phyloP scores from a whole-genome alignment of 1,284 basidiomycete genomes.

The Peniophora sp. region DNA sequence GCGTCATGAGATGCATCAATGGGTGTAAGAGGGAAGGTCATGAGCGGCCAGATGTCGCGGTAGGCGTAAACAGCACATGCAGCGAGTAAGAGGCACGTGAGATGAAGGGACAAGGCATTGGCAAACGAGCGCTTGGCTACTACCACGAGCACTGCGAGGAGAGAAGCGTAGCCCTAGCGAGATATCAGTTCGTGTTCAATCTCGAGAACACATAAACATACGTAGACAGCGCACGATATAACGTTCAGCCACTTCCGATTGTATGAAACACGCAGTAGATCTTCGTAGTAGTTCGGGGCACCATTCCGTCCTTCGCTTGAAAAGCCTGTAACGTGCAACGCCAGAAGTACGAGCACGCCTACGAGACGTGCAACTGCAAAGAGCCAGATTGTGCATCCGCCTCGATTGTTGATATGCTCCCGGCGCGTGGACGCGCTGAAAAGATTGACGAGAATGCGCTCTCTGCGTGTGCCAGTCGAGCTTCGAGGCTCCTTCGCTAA shows the following conservation, averaged over 20 bases:
- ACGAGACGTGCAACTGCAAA: conserved; percentile 19
- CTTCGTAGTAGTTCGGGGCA: background rate
- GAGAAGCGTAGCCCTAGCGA: conserved; percentile 1
- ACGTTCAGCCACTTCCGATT: conserved; percentile 16
- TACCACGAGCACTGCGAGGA: conserved; percentile 11
- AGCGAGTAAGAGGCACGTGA: conserved; percentile 22
- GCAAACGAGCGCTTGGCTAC: background rate
- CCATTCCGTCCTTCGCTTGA: conserved; percentile 3
- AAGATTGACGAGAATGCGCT: background rate
- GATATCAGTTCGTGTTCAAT: conserved; percentile 3
- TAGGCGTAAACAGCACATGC: conserved; percentile 41
- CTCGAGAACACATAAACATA: conserved; percentile 10
- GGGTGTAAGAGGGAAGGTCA: conserved; percentile 37
- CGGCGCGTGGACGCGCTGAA: background rate
- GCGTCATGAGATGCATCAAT: conserved; percentile 26
- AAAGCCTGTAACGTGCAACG: conserved; percentile 15
- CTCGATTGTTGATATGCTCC: conserved; percentile 13
- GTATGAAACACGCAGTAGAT: background rate
- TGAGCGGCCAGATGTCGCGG: conserved; percentile 56
- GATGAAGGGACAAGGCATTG: background rate
- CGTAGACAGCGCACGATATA: conserved; percentile 15
- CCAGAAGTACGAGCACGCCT: conserved; percentile 17
- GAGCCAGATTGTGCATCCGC: conserved; percentile 19
- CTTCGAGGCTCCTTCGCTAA: background rate
- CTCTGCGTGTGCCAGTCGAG: background rate